phyloP scores from a whole-genome alignment of 768 basidiomycete genomes.

The Dictyophora rubrovolvata region DNA sequence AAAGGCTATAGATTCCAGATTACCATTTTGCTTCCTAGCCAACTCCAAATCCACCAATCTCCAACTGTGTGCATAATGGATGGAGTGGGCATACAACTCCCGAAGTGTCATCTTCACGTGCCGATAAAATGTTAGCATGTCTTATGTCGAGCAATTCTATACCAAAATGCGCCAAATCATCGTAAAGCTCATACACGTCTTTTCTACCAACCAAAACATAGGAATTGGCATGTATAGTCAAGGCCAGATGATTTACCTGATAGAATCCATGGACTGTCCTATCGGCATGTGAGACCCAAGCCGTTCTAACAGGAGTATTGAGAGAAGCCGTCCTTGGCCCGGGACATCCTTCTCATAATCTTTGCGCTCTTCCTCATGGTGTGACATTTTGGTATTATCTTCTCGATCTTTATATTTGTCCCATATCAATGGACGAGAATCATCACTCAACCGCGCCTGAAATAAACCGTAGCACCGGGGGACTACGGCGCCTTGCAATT shows the following conservation, averaged over 20 bases:
- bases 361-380: neutral
- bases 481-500: constrained; percentile 4
- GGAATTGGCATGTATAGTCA: neutral
- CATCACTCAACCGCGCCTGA: neutral
- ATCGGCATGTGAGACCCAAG: neutral
- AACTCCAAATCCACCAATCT: neutral
- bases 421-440: neutral
- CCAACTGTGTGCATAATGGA: neutral
- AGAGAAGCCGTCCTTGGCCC: neutral
- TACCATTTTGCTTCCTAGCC: neutral
- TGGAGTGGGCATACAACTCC: neutral
- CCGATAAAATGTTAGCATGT: neutral
- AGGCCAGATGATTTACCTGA: neutral
- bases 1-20: neutral
- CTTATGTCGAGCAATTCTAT: neutral
- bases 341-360: neutral
- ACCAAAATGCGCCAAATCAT: neutral
- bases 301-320: neutral
- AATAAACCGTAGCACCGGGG: constrained; percentile 6
- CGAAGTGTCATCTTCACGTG: neutral
- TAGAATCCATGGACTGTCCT: neutral
- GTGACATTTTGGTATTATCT: neutral
- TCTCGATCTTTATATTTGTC: neutral
- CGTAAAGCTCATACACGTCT: neutral
- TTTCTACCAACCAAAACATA: neutral